Evolutionary conservation across 2,329 filamentous ascomycete species (phyloP), one percentile per base, ranked within the genome.

Genomic region (Colletotrichum abscissum): DNA sequence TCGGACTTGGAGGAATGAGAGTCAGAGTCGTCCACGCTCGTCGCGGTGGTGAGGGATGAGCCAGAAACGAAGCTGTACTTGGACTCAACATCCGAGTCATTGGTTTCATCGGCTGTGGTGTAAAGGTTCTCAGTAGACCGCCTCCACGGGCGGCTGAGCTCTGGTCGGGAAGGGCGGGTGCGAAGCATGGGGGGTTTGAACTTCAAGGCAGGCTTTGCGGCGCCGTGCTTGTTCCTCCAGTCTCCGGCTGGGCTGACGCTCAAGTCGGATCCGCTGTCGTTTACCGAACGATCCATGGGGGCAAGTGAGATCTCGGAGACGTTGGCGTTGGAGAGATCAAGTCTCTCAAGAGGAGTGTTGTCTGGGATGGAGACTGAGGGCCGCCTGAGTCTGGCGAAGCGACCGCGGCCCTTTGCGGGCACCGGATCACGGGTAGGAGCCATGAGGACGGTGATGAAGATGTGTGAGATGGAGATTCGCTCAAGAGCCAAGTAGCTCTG

Each of bases 121-220:
- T 74, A 74, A 7, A 52, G 22, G 30, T 8, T 63, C 35, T 30
- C 38, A 35, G n/a, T 67, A 7, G 72, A 68, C 19, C 69, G 69
- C 30, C 66, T 73, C 65, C 71, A 75, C n/a, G 73, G 73, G 9
- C 60, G 54, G 58, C 60, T 60, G 35, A 67, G 52, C 24, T 74
- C 72, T n/a, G 68, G 64, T 12, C 66, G 65, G 30, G 69, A 42
- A 54, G 52, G 46, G 5, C 74, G 64, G 65, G 64, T 74, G 52
- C 72, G 72, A 12, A 75, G 64, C 19, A 72, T 55, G 42, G 74
- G 74, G 9, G 74, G 74, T 38, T 74, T 74, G 67, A 75, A 75
- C 57, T 67, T 67, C 38, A 72, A 30, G n/a, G 69, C 30, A 57
- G 72, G 64, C 42, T 68, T 74, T 33, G 52, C 64, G 11, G 35